phyloP scores from a whole-genome alignment of 305 asterid genomes.

The Fraxinus floribunda region DNA sequence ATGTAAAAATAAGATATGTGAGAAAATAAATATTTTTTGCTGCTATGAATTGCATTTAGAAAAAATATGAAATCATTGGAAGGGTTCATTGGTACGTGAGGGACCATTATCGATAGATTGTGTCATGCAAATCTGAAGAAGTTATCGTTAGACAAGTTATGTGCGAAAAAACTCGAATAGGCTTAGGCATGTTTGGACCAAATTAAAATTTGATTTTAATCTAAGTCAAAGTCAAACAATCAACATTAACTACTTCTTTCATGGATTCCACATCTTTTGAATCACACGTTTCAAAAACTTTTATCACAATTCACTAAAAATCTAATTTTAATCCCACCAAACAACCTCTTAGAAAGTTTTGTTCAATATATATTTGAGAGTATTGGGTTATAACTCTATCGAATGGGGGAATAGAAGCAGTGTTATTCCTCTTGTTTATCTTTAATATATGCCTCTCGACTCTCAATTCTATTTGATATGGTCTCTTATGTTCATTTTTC shows the following conservation, averaged over 20 bases:
- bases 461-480: neutral
- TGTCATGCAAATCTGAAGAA: neutral
- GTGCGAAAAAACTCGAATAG: neutral
- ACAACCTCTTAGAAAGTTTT: too few species aligned
- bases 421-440: neutral
- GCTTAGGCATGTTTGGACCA: neutral
- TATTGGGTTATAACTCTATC: neutral
- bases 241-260: too few species aligned
- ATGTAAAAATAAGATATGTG: neutral
- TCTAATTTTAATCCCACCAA: too few species aligned
- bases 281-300: too few species aligned
- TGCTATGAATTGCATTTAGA: too few species aligned
- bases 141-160: neutral
- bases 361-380: too few species aligned
- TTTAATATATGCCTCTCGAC: neutral
- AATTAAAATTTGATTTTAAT: too few species aligned
- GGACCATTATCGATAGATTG: neutral
- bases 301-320: too few species aligned
- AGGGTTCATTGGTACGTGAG: neutral
- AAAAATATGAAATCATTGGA: neutral
- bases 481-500: neutral
- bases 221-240: too few species aligned
- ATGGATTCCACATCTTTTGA: too few species aligned
- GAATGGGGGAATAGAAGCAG: neutral
- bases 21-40: too few species aligned